Evolutionary conservation across 768 basidiomycete genomes (phyloP).

Genomic region (Coprinopsis strossmayeri): DNA sequence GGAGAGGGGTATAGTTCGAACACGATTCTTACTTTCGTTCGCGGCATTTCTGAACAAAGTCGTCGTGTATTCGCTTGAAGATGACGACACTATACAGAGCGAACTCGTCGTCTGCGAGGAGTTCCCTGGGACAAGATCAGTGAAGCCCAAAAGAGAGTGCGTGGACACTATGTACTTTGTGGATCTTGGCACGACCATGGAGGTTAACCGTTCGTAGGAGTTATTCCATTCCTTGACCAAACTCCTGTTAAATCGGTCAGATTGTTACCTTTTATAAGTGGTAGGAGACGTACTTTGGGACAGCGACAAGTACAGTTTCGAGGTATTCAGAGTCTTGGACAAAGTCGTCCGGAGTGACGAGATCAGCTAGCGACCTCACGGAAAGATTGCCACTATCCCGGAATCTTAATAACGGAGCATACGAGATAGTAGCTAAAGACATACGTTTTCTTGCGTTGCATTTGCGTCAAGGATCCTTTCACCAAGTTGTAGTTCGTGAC

Average conservation of each 20-base stretch:
- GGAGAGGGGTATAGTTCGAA: background rate
- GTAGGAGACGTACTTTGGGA: conserved; percentile 68
- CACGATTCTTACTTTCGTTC: conserved; percentile 83
- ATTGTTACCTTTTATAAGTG: conserved; percentile 7
- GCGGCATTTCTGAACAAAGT: conserved; percentile 88
- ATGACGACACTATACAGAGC: conserved; percentile 78
- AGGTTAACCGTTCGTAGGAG: conserved; percentile 81
- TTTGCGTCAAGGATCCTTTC: conserved; percentile 85
- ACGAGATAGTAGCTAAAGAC: conserved; percentile 1
- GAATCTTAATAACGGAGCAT: background rate
- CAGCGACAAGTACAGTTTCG: conserved; percentile 87
- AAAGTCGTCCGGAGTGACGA: conserved; percentile 78
- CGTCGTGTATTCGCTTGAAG: conserved; percentile 87
- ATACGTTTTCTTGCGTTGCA: conserved; percentile 93
- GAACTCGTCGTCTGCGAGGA: conserved; percentile 74
- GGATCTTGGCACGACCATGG: conserved; percentile 92
- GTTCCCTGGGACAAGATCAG: conserved; percentile 10
- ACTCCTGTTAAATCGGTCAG: conserved; percentile 37
- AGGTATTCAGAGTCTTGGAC: conserved; percentile 89
- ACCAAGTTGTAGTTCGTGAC: conserved; percentile 88
- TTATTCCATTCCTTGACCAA: conserved; percentile 81
- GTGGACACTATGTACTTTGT: conserved; percentile 52
- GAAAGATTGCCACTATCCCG: conserved; percentile 84
- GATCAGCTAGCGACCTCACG: conserved; percentile 75
- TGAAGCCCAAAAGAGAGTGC: conserved; percentile 5